Evolutionary conservation across 2,329 filamentous ascomycete species (phyloP).

Genomic region (Neofusicoccum kwambonambiense): DNA sequence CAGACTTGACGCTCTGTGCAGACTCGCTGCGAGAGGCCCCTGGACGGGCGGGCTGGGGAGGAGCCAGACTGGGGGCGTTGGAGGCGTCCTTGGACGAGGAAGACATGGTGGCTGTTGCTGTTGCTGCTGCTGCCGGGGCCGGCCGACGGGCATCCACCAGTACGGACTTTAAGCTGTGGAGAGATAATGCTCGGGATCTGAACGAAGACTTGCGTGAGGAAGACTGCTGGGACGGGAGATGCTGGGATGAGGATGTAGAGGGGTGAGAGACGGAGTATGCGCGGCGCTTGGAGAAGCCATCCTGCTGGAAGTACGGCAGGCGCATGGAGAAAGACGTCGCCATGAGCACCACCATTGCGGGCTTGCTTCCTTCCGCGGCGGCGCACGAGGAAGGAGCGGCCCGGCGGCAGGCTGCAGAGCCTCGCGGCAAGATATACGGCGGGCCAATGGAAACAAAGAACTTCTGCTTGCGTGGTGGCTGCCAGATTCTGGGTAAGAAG

Average conservation of each 20-base stretch:
- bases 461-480: not conserved
- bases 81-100: not conserved
- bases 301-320: not conserved
- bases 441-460: not conserved
- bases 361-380: not conserved
- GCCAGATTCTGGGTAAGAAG: not conserved
- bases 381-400: not conserved
- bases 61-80: not conserved
- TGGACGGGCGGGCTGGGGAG: slow-evolving; percentile 1
- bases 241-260: not conserved
- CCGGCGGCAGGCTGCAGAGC: not conserved
- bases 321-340: not conserved
- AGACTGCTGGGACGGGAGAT: not conserved
- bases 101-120: not conserved
- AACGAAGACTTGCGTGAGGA: not conserved
- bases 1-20: not conserved
- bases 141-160: slow-evolving; percentile 1
- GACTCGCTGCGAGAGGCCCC: not conserved
- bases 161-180: slow-evolving; percentile 9
- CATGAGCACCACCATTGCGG: not conserved
- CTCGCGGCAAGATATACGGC: not conserved
- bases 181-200: not conserved
- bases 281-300: not conserved
- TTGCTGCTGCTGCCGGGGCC: not conserved
- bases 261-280: not conserved